Evolutionary conservation across 2,329 filamentous ascomycete genomes (phyloP).

Genomic region (Thielaviopsis euricoi): DNA sequence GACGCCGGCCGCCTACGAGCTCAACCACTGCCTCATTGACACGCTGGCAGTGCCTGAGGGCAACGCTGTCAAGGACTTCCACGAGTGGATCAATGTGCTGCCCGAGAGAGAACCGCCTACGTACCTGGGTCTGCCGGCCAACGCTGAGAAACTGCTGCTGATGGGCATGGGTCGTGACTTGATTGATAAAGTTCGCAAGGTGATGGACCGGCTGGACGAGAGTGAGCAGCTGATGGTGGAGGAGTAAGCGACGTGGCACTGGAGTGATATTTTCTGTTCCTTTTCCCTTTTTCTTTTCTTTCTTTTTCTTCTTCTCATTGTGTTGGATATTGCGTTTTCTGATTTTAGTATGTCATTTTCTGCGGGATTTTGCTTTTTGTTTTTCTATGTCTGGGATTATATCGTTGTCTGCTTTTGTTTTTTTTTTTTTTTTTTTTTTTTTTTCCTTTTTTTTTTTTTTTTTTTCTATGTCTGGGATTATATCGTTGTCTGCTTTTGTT

Average conservation of each 20-base stretch:
- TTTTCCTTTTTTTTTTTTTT: neutral
- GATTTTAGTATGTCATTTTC: neutral
- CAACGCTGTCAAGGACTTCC: conserved; percentile 73
- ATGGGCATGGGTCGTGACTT: conserved; percentile 76
- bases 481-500: neutral
- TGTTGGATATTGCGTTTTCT: neutral
- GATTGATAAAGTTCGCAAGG: conserved; percentile 67
- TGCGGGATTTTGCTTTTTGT: too few species aligned
- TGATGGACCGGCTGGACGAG: conserved; percentile 81
- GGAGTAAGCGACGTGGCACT: conserved; percentile 16
- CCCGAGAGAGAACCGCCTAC: conserved; percentile 93
- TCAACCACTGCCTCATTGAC: conserved; percentile 76
- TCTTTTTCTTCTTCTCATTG: neutral
- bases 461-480: neutral
- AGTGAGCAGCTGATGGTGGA: conserved; percentile 80
- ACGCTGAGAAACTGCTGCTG: conserved; percentile 88
- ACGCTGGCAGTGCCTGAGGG: conserved; percentile 61
- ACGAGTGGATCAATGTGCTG: conserved; percentile 76
- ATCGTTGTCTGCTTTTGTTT: too few species aligned
- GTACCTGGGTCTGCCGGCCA: conserved; percentile 82
- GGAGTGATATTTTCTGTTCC: conserved; percentile 7
- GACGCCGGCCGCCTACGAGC: conserved; percentile 79
- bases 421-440: neutral
- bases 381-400: too few species aligned
- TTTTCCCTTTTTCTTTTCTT: conserved; percentile 11